phyloP scores from a whole-genome alignment of 768 basidiomycete genomes.

The Asterophora lycoperdoides region DNA sequence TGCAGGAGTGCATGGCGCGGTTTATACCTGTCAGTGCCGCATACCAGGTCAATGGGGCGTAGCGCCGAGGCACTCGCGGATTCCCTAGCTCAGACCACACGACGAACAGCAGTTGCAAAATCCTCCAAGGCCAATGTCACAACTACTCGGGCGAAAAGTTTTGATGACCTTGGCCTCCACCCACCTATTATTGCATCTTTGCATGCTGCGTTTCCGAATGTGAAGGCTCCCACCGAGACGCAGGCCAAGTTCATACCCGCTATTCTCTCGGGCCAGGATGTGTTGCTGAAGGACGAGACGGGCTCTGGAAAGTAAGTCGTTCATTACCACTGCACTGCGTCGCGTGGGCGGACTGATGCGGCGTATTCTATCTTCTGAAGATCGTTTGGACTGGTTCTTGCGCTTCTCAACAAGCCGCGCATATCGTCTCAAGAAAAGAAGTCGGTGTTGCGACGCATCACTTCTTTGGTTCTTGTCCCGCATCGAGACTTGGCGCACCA shows the following conservation, averaged over 20 bases:
- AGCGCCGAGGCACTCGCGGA: conserved; percentile 21
- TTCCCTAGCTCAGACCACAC: not conserved
- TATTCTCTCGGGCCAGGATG: conserved; percentile 50
- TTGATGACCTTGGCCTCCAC: conserved; percentile 52
- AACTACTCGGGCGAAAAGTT: conserved; percentile 22
- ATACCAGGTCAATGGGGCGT: conserved; percentile 21
- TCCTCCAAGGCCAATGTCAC: not conserved
- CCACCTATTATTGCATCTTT: conserved; percentile 46
- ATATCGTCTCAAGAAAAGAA: conserved; percentile 22
- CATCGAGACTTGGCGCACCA: conserved; percentile 72
- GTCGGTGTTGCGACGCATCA: conserved; percentile 31
- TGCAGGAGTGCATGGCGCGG: conserved; percentile 8
- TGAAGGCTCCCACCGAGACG: conserved; percentile 52
- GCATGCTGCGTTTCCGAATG: conserved; percentile 55
- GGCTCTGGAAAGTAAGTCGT: conserved; percentile 72
- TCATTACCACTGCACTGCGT: not conserved
- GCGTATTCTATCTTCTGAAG: conserved; percentile 29
- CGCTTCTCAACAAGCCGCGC: conserved; percentile 56
- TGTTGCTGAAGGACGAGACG: conserved; percentile 66
- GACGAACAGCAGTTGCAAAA: not conserved
- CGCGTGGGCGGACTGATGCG: too few relatives aligned
- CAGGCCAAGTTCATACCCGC: conserved; percentile 63
- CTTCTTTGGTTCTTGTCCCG: conserved; percentile 63
- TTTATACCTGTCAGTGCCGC: not conserved
- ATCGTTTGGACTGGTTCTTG: conserved; percentile 68